Base-by-base conservation (phyloP, 495 filamentous ascomycete genomes). In the Penicillium paxilli region DNA sequence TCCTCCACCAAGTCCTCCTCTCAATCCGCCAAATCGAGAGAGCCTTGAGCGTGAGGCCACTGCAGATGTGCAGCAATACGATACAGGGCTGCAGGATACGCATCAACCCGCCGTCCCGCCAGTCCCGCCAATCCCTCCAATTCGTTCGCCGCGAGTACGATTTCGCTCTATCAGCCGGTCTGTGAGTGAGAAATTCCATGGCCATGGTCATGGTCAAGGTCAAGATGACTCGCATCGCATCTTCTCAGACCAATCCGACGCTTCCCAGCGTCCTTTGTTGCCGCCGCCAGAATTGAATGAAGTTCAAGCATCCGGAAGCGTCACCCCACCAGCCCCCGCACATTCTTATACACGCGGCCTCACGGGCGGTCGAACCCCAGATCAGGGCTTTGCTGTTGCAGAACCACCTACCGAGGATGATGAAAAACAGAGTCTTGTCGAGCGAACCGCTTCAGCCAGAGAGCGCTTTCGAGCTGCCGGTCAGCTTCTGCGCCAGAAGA, bases 401-500 rank as follows among this genome's bases (percentile, higher is more conserved):
- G 44, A 22, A 30, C 21, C 32, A 4, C 30, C 30, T 1, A 14
- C 30, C 4, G 32, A 6, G 20, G 47, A 65, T 11, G 17, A 49
- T 1, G 63, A 67, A n/a, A 59, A 66, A 19, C 49, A 49, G 2
- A 51, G 55, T 17, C 42, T 60, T 7, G 35, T 55, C 9, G 52
- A 64, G 30, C 64, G 60, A 4, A 24, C 57, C 2, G 38, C 44
- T 11, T 68, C 71, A 0, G 55, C 64, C 3, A 55, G 55, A 22
- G 62, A 70, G 12, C 68, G 71, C 12, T 71, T 68, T 33, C 66
- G 48, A 33, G 57, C 64, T 35, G 71, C 71, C 14, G 64, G 73
- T 30, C 55, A 76, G 25, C 19, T 76, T 5, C 47, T 76, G 14
- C 68, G 70, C 4, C 56, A 72, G 51, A 73, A 71, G 54, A 76